Evolutionary conservation across 2,329 filamentous ascomycete genomes (phyloP), one percentile per base, ranked within the genome.

Genomic region (Fusarium bactridioides): DNA sequence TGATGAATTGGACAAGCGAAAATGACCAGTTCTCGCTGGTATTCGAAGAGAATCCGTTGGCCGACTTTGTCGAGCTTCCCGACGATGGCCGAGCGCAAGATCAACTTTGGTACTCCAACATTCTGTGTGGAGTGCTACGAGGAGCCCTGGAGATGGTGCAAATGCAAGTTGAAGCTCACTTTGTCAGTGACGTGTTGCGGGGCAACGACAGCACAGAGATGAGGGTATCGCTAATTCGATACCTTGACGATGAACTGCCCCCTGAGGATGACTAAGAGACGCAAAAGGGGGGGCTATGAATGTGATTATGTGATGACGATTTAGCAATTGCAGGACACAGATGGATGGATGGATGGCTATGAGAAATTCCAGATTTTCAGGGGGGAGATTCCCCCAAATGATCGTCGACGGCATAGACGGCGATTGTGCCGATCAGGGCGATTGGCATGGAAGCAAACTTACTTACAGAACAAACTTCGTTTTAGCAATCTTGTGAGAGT

Each of bases 191-290:
- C 81, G 89, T 97, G 37, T 86, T 99, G 67, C 90, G 94, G 63
- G 96, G 96, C 7, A 95, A 98, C 78, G 96, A 99, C 80, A 95
- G 93, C 23, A 99, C 96, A 2, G 96, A 99, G 86, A 98, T 99
- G 93, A 89, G 95, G 78, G 92, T 99, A 78, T 94, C 94, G 33
- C 84, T 99, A 77, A 89, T 98, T 77, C 89, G 95, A 77, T 98
- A 97, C 80, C 97, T 99, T 76, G 96, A 99, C 79, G 96, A 99
- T 80, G 96, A 99, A 83, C 90, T 99, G 85, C 96, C 96, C 27
- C 94, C 94, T 13, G 96, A 98, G 81, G 96, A 99, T 79, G 96
- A 99, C 79, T 98, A 86, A 88, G 66, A 33, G 9, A 31, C 21
- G 5, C 13, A 25, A 16, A 21, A 48, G n/a, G 45, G 38, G 38